Percentiles rank a stretch among this genome's conserved stretches.
These are phyloP conservation scores for Pestalotiopsis sp. DNA, from an alignment of 2,329 filamentous ascomycete species.

Conservation along the genomic window DNA sequence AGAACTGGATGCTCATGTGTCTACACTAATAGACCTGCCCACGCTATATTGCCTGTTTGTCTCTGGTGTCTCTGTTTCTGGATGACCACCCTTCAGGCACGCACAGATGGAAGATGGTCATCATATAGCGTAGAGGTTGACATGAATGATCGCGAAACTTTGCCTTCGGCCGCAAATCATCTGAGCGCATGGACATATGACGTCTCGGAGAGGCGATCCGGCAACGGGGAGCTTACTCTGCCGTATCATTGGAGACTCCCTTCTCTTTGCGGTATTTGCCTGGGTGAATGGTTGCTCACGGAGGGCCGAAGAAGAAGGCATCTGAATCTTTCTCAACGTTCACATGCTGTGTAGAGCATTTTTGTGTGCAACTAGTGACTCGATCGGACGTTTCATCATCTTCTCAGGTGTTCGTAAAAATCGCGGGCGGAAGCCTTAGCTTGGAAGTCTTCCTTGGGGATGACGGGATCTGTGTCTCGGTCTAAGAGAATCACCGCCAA, in stretches of 20 bases:
- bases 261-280: not conserved
- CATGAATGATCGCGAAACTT: not conserved
- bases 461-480: not conserved
- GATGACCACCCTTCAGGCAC: not conserved
- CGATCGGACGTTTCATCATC: not conserved
- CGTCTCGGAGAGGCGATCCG: not conserved
- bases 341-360: not conserved
- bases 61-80: not conserved
- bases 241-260: not conserved
- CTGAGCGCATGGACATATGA: not conserved
- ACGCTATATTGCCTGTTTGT: not conserved
- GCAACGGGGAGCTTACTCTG: not conserved
- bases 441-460: not conserved
- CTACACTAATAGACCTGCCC: not conserved
- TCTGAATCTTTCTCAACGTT: not conserved
- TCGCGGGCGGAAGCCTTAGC: not conserved
- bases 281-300: not conserved
- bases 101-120: not conserved
- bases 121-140: not conserved
- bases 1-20: not conserved
- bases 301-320: not conserved
- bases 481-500: not conserved
- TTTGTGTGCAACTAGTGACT: not conserved
- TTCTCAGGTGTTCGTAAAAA: not conserved
- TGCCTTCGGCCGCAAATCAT: not conserved